These are phyloP conservation scores for Lagenidium giganteum DNA, from an alignment of 352 stramenopile genomes.

Conservation along the genomic window DNA sequence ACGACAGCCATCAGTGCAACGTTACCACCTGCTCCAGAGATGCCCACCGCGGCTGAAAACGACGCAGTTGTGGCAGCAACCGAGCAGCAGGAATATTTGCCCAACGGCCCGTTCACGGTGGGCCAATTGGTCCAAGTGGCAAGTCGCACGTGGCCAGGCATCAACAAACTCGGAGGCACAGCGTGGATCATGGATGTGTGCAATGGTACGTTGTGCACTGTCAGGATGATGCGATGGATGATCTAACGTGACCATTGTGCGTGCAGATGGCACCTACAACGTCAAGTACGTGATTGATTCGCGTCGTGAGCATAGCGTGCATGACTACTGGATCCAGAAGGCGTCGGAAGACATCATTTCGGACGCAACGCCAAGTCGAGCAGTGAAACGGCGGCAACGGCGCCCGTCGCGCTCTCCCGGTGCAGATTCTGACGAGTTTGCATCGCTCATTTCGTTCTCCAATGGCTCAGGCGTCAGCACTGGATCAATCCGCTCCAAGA, in stretches of 20 bases:
- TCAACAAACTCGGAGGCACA: slow-evolving; percentile 81
- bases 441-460: too few relatives aligned
- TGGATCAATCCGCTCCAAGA: slow-evolving; percentile 14
- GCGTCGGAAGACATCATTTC: slow-evolving; percentile 29
- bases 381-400: slow-evolving; percentile 20
- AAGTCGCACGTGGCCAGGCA: slow-evolving; percentile 81
- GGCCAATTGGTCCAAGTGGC: slow-evolving; percentile 67
- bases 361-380: slow-evolving; percentile 33
- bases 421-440: too few relatives aligned
- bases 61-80: background rate
- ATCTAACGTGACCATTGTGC: slow-evolving; percentile 13
- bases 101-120: slow-evolving; percentile 27
- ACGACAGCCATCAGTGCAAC: background rate
- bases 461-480: background rate
- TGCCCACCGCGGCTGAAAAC: background rate
- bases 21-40: too few relatives aligned
- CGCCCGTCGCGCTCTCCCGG: too few relatives aligned
- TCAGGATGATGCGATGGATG: background rate
- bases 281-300: slow-evolving; percentile 56
- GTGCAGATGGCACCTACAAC: slow-evolving; percentile 39
- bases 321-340: slow-evolving; percentile 31
- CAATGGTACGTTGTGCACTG: slow-evolving; percentile 18
- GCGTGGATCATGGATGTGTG: slow-evolving; percentile 63
- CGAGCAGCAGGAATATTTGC: background rate
- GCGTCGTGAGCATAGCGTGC: slow-evolving; percentile 23